phyloP scores from a whole-genome alignment of 2,329 filamentous ascomycete genomes.

The Raffaelea albimanens region DNA sequence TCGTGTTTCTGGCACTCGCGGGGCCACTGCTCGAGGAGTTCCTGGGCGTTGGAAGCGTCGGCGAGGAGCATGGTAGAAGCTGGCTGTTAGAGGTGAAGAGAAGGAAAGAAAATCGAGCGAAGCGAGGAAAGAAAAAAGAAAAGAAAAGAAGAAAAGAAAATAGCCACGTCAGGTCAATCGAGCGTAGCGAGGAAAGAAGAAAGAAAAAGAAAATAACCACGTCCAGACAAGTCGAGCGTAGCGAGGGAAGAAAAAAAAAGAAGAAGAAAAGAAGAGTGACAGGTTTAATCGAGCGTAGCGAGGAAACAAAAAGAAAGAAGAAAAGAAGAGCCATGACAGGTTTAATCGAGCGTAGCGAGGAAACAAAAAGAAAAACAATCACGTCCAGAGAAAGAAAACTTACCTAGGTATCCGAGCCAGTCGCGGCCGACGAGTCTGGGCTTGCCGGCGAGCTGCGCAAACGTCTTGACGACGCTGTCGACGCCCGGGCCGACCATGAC shows the following conservation, averaged over 20 bases:
- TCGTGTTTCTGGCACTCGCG: background rate
- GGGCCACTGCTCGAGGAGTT: background rate
- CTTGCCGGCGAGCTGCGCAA: background rate
- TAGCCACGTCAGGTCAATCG: no score
- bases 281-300: no score
- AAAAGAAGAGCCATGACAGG: no score
- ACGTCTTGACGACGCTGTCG: background rate
- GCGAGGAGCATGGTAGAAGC: background rate
- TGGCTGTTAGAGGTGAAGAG: background rate
- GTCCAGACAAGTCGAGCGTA: no score
- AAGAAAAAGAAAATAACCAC: no score
- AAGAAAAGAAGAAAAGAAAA: no score
- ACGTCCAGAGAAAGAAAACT: background rate
- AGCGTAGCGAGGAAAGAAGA: no score
- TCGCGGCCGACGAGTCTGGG: background rate
- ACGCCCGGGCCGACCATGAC: background rate
- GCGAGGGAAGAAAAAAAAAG: no score
- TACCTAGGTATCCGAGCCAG: background rate
- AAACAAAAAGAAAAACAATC: background rate
- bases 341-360: no score
- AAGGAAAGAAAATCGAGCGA: background rate
- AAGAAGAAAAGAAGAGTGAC: no score
- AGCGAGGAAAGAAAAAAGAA: no score
- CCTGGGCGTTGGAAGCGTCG: background rate
- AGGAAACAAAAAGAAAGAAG: no score